Evolutionary conservation across 2,329 filamentous ascomycete genomes (phyloP).

Genomic region (Neonectria neomacrospora): DNA sequence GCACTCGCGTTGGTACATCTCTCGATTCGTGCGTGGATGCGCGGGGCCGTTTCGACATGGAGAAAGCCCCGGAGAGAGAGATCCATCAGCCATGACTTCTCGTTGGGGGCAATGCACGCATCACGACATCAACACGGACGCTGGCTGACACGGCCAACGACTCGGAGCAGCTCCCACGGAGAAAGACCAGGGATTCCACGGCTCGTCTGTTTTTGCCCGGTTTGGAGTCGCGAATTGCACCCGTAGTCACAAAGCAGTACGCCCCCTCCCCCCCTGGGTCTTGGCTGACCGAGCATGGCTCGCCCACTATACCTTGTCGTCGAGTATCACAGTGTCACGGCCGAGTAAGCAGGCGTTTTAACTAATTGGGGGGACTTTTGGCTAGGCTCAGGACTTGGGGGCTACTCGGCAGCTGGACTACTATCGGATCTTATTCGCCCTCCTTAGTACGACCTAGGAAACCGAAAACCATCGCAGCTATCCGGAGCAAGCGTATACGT

Average conservation of each 20-base stretch:
- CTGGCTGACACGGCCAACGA: background rate
- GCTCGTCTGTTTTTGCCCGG: background rate
- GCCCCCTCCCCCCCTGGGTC: background rate
- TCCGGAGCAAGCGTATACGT: background rate
- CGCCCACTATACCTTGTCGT: background rate
- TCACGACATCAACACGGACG: background rate
- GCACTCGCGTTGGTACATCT: background rate
- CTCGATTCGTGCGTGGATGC: background rate
- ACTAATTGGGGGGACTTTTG: no score
- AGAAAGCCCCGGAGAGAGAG: background rate
- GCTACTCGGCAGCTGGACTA: background rate
- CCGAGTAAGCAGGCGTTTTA: background rate
- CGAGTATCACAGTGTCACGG: background rate
- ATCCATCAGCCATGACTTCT: background rate
- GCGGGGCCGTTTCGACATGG: constrained; percentile 1
- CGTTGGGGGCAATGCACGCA: background rate
- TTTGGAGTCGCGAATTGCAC: background rate
- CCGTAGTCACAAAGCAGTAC: background rate
- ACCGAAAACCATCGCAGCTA: background rate
- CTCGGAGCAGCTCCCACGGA: no score
- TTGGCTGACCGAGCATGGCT: background rate
- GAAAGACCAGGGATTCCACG: no score
- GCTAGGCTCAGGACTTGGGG: no score
- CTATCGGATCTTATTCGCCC: background rate
- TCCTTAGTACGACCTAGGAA: background rate